Evolutionary conservation across 331 rosid genomes (phyloP), one percentile per base, ranked within the genome.

Genomic region (Spiraea crenata): DNA sequence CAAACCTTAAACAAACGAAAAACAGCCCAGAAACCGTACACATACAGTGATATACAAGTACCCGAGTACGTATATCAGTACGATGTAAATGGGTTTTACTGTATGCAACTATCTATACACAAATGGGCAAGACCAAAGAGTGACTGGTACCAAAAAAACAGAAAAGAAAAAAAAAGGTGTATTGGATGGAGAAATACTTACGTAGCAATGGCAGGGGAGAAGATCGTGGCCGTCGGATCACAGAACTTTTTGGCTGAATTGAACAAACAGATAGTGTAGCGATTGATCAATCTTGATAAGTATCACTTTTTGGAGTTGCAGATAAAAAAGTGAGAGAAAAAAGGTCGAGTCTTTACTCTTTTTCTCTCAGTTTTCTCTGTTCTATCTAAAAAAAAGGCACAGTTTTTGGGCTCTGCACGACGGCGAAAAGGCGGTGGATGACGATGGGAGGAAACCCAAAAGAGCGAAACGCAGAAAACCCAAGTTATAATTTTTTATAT

Each of bases 171-270:
- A n/a, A n/a, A n/a, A n/a, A n/a, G n/a, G n/a, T 38, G 57, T 50
- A 55, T 15, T 54, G 52, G 49, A 54, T 60, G 20, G 58, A 52
- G 50, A 49, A 39, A 57, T 20, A 72, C 84, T 80, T 73, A 73
- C 82, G 80, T 80, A 64, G 67, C 71, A 66, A 62, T 63, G 6
- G 59, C 47, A 49, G 71, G 69, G 68, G 64, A 67, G 64, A 73
- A 71, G 79, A 83, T 71, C 74, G 79, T 65, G 64, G 74, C 83
- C 85, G 81, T 77, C 74, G 79, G 81, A 83, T 80, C 76, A 25
- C 31, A 83, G 78, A 80, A 44, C 57, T n/a, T 45, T 46, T 57
- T 37, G 65, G 58, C 31, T 25, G 65, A 51, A 58, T 65, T 52
- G 69, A 49, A 72, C 34, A 55, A 45, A 57, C 47, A 57, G 61